Evolutionary conservation across 371 early-diverging fungal species (phyloP).

Genomic region (Nematocida sp.): DNA sequence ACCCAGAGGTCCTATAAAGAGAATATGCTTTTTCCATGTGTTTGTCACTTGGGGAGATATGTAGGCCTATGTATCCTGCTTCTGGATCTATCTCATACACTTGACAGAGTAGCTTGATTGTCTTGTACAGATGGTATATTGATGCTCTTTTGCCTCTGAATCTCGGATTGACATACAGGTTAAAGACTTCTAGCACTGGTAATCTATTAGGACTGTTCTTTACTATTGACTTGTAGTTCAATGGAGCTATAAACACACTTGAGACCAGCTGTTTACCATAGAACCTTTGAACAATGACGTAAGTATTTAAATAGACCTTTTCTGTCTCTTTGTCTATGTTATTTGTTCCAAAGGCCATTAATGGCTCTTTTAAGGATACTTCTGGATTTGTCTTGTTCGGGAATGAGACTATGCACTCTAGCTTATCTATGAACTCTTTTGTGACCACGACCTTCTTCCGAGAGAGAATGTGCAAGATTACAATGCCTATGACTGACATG

Average conservation of each 20-base stretch:
- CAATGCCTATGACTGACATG: no score
- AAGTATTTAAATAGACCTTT: not conserved
- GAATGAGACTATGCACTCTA: conserved; percentile 35
- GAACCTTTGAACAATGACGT: conserved; percentile 33
- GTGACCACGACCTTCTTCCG: not conserved
- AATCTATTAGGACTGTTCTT: not conserved
- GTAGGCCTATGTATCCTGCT: not conserved
- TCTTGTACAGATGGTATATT: conserved; percentile 9
- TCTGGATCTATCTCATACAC: conserved; percentile 7
- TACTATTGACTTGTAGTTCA: conserved; percentile 17
- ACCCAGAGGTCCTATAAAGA: conserved; percentile 37
- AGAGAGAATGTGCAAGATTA: no score
- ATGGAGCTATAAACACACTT: conserved; percentile 21
- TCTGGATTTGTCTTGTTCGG: not conserved
- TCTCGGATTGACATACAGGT: conserved; percentile 24
- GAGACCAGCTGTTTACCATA: not conserved
- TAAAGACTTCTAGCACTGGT: conserved; percentile 32
- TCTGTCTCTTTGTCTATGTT: not conserved
- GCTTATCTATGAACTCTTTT: not conserved
- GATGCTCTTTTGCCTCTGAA: conserved; percentile 18
- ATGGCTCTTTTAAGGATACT: not conserved
- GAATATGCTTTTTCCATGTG: conserved; percentile 31
- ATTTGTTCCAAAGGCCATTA: conserved; percentile 1
- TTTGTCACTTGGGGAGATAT: conserved; percentile 34
- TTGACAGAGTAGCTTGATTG: conserved; percentile 7